These are phyloP conservation scores for Phylloboletellus chloephorus DNA, from an alignment of 1,284 basidiomycete species.

Conservation along the genomic window DNA sequence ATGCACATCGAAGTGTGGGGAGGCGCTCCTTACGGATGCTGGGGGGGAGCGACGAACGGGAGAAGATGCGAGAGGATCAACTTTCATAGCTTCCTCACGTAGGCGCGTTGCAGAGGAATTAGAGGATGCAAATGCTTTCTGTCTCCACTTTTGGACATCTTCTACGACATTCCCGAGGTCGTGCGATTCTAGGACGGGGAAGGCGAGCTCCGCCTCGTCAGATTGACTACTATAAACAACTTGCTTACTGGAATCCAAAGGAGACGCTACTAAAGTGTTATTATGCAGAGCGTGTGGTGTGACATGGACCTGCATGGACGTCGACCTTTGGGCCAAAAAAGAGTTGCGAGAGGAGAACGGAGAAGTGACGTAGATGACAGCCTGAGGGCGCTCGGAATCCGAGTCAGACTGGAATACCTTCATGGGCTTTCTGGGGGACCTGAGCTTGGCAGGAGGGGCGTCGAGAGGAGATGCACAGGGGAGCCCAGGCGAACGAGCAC, in stretches of 20 bases:
- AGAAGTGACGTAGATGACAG: slow-evolving; percentile 10
- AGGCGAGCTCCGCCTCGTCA: slow-evolving; percentile 53
- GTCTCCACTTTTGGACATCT: slow-evolving; percentile 41
- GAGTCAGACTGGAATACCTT: slow-evolving; percentile 8
- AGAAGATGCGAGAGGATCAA: slow-evolving; percentile 19
- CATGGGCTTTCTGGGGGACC: slow-evolving; percentile 12
- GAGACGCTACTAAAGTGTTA: slow-evolving; percentile 10
- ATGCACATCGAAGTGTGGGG: slow-evolving; percentile 1
- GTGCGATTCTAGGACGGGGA: slow-evolving; percentile 23
- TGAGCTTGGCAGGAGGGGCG: slow-evolving; percentile 12
- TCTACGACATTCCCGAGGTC: slow-evolving; percentile 34
- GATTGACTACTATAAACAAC: slow-evolving; percentile 64
- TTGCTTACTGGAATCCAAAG: slow-evolving; percentile 30
- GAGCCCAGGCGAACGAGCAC: slow-evolving; percentile 26
- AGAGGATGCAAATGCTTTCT: slow-evolving; percentile 22
- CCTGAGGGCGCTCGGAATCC: slow-evolving; percentile 3
- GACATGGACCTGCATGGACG: neutral
- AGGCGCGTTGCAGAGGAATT: neutral
- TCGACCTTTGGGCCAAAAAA: neutral
- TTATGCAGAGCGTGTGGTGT: slow-evolving; percentile 1
- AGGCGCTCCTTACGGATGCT: neutral
- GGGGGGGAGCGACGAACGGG: slow-evolving; percentile 5
- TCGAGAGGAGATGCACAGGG: neutral
- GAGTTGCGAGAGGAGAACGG: slow-evolving; percentile 10
- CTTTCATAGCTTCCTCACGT: slow-evolving; percentile 23